A percentile compares a stretch with the other conserved stretches of the same genome.
These are phyloP conservation scores for Epichloe scottii DNA, from an alignment of 2,329 filamentous ascomycete species.

Conservation along the genomic window DNA sequence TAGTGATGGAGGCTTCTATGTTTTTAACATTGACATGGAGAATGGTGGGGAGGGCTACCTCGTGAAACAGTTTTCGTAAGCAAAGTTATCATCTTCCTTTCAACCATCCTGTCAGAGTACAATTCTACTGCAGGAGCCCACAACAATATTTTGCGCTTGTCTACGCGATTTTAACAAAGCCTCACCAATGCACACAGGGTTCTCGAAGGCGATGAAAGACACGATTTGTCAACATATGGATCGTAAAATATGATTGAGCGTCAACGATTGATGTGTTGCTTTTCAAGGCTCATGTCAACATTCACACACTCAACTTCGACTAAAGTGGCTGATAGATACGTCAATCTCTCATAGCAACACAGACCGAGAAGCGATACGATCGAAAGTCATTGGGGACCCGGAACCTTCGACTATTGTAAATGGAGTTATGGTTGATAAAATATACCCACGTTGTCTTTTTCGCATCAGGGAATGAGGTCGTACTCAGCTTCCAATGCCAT, in stretches of 20 bases:
- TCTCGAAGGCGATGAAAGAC: conserved; percentile 41
- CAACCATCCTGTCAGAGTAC: neutral
- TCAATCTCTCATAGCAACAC: neutral
- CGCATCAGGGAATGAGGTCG: neutral
- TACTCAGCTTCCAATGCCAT: neutral
- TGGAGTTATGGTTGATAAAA: neutral
- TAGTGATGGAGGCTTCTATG: conserved; percentile 86
- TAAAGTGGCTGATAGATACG: neutral
- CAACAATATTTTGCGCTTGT: neutral
- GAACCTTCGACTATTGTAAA: neutral
- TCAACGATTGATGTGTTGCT: neutral
- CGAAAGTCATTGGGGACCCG: neutral
- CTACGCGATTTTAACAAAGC: neutral
- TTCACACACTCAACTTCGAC: neutral
- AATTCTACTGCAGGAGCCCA: neutral
- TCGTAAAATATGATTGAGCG: neutral
- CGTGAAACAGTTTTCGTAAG: conserved; percentile 87
- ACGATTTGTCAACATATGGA: conserved; percentile 35
- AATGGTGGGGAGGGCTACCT: conserved; percentile 86
- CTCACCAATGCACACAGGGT: conserved; percentile 24
- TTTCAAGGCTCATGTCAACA: neutral
- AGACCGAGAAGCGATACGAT: neutral
- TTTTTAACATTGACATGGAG: conserved; percentile 91
- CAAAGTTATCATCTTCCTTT: conserved; percentile 8
- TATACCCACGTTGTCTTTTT: neutral